Conservation (phyloP, 257 asterid species). For the Rehmannia glutinosa region DNA sequence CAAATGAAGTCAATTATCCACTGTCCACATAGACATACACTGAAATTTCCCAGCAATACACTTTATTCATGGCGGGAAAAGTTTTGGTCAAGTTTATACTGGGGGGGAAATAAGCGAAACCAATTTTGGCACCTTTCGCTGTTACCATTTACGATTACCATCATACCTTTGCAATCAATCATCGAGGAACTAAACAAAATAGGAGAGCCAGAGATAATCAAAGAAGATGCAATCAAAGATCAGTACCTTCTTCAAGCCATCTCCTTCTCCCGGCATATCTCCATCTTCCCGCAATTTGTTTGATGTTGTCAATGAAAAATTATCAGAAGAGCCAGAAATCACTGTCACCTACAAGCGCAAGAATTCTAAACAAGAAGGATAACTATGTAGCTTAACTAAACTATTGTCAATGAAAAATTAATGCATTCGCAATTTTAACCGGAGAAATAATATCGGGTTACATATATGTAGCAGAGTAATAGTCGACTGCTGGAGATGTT, state of each 20-base stretch:
- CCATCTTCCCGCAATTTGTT: conserved; percentile 6
- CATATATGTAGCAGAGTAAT: no score
- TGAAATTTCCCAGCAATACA: not conserved
- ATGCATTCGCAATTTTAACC: no score
- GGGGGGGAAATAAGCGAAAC: conserved; percentile 15
- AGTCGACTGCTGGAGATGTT: no score
- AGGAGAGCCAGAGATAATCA: not conserved
- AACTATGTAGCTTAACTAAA: not conserved
- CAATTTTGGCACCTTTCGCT: not conserved
- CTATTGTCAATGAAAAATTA: no score
- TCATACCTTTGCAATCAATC: not conserved
- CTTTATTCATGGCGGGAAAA: no score
- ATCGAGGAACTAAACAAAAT: not conserved
- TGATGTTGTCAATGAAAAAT: not conserved
- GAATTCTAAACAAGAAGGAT: conserved; percentile 23
- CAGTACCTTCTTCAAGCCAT: conserved; percentile 51
- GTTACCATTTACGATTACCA: no score
- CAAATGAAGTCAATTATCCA: no score
- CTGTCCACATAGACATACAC: no score
- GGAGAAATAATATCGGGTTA: no score
- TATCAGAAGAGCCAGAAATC: conserved; percentile 27
- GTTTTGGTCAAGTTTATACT: no score
- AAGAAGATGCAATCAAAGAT: conserved; percentile 45
- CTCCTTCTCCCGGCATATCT: conserved; percentile 23
- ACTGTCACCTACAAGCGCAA: conserved; percentile 38